Evolutionary conservation across 441 rosid species (phyloP).

Genomic region (Omphalea diandra): DNA sequence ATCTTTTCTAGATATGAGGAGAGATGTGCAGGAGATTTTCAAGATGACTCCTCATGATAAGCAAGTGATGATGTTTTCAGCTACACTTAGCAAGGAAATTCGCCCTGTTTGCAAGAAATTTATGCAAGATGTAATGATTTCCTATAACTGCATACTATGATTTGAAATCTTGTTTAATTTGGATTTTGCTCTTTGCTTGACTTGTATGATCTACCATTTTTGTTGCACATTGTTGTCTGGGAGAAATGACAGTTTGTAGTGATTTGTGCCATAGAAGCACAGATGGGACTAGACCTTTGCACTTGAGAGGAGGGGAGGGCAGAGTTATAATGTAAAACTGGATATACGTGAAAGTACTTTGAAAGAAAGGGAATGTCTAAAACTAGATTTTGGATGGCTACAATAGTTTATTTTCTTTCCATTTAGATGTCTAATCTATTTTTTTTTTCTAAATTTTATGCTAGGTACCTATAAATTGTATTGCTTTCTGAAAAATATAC

Average conservation of each 20-base stretch:
- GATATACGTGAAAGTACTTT: no score
- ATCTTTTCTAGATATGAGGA: no score
- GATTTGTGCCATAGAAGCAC: no score
- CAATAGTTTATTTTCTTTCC: no score
- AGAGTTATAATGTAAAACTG: no score
- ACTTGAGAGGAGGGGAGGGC: no score
- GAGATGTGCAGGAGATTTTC: slow-evolving; percentile 97
- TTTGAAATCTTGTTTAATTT: background rate
- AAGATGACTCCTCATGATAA: slow-evolving; percentile 99
- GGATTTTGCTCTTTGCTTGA: background rate
- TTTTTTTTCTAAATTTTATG: slow-evolving; percentile 7
- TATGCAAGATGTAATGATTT: slow-evolving; percentile 96
- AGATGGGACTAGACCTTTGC: no score
- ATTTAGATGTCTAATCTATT: background rate
- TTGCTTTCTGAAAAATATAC: no score
- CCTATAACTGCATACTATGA: background rate
- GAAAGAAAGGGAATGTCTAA: no score
- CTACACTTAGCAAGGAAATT: slow-evolving; percentile 99
- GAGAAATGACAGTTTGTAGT: background rate
- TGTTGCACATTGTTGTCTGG: background rate
- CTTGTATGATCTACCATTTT: background rate
- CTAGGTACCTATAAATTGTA: background rate
- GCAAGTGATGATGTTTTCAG: slow-evolving; percentile 99
- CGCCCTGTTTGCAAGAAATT: slow-evolving; percentile 99
- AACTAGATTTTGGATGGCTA: no score